Evolutionary conservation across 1,139 yeast species (phyloP).

Genomic region (Debaryomycetaceae sp.): DNA sequence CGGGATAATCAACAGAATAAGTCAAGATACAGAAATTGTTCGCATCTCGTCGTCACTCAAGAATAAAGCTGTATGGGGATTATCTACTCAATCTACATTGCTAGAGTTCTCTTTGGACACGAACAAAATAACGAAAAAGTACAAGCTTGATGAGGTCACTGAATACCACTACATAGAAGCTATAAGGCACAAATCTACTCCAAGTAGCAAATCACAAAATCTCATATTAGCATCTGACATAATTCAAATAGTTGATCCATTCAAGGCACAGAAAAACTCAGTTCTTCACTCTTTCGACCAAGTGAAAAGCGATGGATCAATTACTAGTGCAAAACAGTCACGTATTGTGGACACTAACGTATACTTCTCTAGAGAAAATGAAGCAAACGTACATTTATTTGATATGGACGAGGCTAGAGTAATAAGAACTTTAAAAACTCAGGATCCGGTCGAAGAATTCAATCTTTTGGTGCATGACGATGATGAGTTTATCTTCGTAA

Average conservation of each 20-base stretch:
- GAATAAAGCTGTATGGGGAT: constrained; percentile 18
- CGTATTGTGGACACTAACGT: constrained; percentile 5
- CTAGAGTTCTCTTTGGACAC: constrained; percentile 16
- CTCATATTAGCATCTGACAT: constrained; percentile 10
- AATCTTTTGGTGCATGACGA: constrained; percentile 2
- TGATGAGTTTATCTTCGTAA: constrained; percentile 12
- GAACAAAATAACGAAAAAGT: constrained; percentile 15
- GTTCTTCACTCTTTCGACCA: constrained; percentile 6
- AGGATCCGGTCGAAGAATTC: constrained; percentile 4
- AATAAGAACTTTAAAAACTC: constrained; percentile 3
- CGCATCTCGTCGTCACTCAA: constrained; percentile 14
- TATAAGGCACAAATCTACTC: constrained; percentile 5
- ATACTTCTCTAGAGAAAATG: constrained; percentile 7
- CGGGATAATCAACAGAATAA: constrained; percentile 30
- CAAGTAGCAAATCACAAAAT: constrained; percentile 9
- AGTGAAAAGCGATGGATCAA: background rate
- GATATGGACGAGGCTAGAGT: constrained; percentile 6
- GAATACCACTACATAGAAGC: constrained; percentile 7
- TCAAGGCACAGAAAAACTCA: constrained; percentile 10
- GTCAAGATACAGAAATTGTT: constrained; percentile 19
- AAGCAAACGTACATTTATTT: constrained; percentile 5
- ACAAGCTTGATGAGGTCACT: constrained; percentile 12
- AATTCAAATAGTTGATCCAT: constrained; percentile 12
- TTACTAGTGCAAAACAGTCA: constrained; percentile 8
- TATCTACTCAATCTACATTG: constrained; percentile 9